These are phyloP conservation scores for Gossypium ekmanianum DNA, from an alignment of 345 rosid genomes.

Conservation along the genomic window DNA sequence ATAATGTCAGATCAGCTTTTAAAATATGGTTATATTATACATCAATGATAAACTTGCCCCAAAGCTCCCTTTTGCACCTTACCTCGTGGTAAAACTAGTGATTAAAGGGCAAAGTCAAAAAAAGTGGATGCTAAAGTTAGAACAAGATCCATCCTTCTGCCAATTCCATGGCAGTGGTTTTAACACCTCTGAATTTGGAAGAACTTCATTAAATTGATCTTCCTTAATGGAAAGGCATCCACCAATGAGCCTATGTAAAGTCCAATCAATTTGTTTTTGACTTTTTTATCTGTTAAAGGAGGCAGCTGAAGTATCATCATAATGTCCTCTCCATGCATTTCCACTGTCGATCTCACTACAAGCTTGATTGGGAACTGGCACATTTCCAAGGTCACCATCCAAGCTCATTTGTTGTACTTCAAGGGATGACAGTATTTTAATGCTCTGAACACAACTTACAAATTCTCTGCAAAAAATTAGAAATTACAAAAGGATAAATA, in stretches of 20 bases:
- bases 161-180: neutral
- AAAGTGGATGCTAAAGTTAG: neutral
- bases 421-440: conserved; percentile 84
- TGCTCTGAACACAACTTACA: conserved; percentile 81
- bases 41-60: neutral
- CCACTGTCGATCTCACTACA: conserved; percentile 87
- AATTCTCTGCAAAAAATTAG: conserved; percentile 62
- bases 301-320: conserved; percentile 74
- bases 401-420: conserved; percentile 96
- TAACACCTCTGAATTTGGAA: neutral
- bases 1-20: conserved; percentile 13
- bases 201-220: neutral
- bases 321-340: conserved; percentile 80
- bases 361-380: conserved; percentile 68
- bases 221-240: neutral
- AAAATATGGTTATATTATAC: conserved; percentile 15
- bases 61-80: neutral
- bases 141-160: neutral
- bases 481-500: conserved; percentile 13
- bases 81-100: neutral
- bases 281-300: conserved; percentile 61
- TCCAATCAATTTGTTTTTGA: neutral
- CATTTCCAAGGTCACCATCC: conserved; percentile 79
- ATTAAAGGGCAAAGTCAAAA: neutral
- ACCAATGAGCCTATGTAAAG: neutral